phyloP scores from a whole-genome alignment of 2,329 filamentous ascomycete genomes.

The Fusarium pilosicola region DNA sequence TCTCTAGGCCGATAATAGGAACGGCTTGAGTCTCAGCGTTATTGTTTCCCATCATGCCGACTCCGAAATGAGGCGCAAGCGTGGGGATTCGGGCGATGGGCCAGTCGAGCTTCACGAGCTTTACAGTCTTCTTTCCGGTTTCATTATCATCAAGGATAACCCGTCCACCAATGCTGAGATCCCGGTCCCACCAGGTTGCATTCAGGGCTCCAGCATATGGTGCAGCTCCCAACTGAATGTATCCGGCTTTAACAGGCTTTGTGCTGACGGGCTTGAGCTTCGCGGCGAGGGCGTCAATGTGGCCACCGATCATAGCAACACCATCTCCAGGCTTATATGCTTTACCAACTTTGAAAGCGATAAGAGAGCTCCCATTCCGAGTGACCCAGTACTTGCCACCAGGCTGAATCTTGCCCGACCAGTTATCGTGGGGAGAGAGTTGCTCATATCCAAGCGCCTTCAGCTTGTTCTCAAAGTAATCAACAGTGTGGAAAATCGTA shows the following conservation, averaged over 20 bases:
- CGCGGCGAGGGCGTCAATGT: conserved; percentile 91
- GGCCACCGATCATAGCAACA: conserved; percentile 87
- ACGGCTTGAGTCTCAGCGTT: conserved; percentile 95
- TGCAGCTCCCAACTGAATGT: conserved; percentile 87
- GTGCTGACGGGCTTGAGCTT: conserved; percentile 91
- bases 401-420: conserved; percentile 75
- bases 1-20: conserved; percentile 90
- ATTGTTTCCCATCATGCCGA: conserved; percentile 71
- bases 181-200: conserved; percentile 95
- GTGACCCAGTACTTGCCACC: conserved; percentile 91
- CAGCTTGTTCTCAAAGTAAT: conserved; percentile 79
- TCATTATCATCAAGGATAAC: conserved; percentile 81
- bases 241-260: conserved; percentile 86
- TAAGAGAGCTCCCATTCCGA: conserved; percentile 85
- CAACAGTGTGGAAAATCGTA: conserved; percentile 91
- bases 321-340: conserved; percentile 87
- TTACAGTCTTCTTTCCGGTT: conserved; percentile 79
- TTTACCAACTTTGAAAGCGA: conserved; percentile 85
- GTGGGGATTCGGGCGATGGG: conserved; percentile 93
- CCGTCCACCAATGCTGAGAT: conserved; percentile 88
- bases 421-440: conserved; percentile 81
- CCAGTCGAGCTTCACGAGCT: conserved; percentile 92
- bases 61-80: conserved; percentile 92
- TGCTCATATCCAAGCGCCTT: conserved; percentile 77
- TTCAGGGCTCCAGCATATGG: conserved; percentile 91